Conservation (phyloP, 179 eudicot genomes). For the Corrigiola litoralis region DNA sequence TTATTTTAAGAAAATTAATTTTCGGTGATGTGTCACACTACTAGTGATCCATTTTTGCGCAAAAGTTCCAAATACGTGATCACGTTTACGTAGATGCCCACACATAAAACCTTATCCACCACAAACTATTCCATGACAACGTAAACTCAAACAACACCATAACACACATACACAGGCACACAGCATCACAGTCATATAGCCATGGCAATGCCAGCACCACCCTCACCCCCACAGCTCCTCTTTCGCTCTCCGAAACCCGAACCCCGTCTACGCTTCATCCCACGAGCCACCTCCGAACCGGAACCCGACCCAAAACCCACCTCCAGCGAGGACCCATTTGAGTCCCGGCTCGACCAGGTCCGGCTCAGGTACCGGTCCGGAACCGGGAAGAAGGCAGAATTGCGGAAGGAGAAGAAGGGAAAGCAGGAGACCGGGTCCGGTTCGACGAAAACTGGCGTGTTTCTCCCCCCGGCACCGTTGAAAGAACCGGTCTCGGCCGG, state of each 20-base stretch:
- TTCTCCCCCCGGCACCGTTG: slow-evolving; percentile 68
- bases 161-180: not conserved
- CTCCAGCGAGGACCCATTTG: slow-evolving; percentile 44
- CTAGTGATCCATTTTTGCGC: too few relatives aligned
- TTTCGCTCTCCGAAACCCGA: slow-evolving; percentile 17
- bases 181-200: not conserved
- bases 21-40: too few relatives aligned
- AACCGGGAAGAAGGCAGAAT: slow-evolving; percentile 77
- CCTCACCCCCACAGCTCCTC: slow-evolving; percentile 10
- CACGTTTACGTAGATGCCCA: too few relatives aligned
- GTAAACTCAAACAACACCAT: not conserved
- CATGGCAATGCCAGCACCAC: slow-evolving; percentile 1
- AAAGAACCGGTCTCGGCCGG: slow-evolving; percentile 65
- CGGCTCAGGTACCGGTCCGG: slow-evolving; percentile 64
- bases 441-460: slow-evolving; percentile 28
- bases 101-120: slow-evolving; percentile 6
- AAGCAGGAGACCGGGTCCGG: slow-evolving; percentile 24
- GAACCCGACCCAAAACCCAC: slow-evolving; percentile 21
- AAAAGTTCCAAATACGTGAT: too few relatives aligned
- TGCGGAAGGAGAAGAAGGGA: slow-evolving; percentile 41
- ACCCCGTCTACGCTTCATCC: slow-evolving; percentile 18
- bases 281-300: slow-evolving; percentile 36
- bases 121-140: not conserved
- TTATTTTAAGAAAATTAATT: too few relatives aligned
- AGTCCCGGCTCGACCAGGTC: slow-evolving; percentile 50